phyloP scores from a whole-genome alignment of 208 protist genomes.

The Naegleria fowleri region DNA sequence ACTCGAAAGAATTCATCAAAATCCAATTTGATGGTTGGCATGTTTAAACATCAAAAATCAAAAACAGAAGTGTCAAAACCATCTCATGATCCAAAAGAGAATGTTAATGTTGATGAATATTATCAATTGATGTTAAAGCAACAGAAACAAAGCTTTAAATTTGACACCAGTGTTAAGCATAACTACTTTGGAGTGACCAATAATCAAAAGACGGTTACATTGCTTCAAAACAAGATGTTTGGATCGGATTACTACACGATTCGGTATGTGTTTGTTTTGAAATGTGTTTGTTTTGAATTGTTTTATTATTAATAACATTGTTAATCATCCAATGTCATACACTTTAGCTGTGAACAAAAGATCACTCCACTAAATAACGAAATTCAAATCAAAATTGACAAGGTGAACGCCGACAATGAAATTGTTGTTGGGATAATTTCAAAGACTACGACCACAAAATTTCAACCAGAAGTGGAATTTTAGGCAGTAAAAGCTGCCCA shows the following conservation, averaged over 20 bases:
- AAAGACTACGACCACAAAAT: background rate
- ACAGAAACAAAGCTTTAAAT: background rate
- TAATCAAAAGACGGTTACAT: background rate
- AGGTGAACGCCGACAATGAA: background rate
- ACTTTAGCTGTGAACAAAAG: constrained; percentile 14
- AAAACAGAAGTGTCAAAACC: background rate
- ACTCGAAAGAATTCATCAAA: background rate
- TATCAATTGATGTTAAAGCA: background rate
- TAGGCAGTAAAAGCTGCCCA: background rate
- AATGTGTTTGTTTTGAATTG: too few species aligned
- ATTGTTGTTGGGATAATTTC: background rate
- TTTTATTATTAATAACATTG: too few species aligned
- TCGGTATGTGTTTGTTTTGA: too few species aligned
- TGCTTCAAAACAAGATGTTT: background rate
- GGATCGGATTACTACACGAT: background rate
- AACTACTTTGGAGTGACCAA: background rate
- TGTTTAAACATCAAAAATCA: background rate
- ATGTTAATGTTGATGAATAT: background rate
- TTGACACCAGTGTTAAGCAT: background rate
- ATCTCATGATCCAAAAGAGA: background rate
- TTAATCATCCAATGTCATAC: too few species aligned
- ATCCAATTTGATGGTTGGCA: background rate
- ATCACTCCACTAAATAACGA: background rate
- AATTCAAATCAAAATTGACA: background rate
- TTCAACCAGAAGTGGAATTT: background rate